Conservation (phyloP, 192 early-diverging fungal species). For the Rhizophagus prolifer region DNA sequence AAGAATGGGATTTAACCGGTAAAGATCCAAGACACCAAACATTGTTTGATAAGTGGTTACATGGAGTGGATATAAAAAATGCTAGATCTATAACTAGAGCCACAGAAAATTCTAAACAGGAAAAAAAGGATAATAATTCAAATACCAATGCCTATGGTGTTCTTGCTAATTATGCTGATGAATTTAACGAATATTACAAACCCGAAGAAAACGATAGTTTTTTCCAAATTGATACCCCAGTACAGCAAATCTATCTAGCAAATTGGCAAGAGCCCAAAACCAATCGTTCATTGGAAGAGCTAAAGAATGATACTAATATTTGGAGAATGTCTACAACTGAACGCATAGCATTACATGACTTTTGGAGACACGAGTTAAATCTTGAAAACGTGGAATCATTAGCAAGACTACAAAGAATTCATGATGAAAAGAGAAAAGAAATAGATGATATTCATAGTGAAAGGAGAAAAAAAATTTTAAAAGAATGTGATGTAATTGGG, state of each 20-base stretch:
- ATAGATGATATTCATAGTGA: conserved; percentile 40
- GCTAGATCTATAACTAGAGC: background rate
- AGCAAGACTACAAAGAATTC: background rate
- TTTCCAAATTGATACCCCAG: background rate
- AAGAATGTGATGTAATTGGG: conserved; percentile 46
- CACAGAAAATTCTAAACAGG: background rate
- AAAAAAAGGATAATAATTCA: background rate
- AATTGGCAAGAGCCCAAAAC: conserved; percentile 14
- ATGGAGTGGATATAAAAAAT: background rate
- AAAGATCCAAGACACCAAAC: background rate
- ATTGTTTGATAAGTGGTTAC: conserved; percentile 29
- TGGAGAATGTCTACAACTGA: conserved; percentile 53
- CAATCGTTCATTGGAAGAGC: conserved; percentile 34
- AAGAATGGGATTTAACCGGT: conserved; percentile 10
- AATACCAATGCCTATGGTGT: background rate
- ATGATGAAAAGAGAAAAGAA: conserved; percentile 17
- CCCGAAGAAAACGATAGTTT: background rate
- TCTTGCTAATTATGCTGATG: background rate
- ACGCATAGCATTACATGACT: conserved; percentile 36
- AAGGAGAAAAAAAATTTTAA: conserved; percentile 33
- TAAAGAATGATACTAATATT: conserved; percentile 37
- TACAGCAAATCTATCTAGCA: background rate
- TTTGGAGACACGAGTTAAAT: conserved; percentile 41
- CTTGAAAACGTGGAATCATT: conserved; percentile 31
- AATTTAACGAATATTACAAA: background rate